phyloP scores from a whole-genome alignment of 2,329 filamentous ascomycete species.

The Cordyceps farinosa region DNA sequence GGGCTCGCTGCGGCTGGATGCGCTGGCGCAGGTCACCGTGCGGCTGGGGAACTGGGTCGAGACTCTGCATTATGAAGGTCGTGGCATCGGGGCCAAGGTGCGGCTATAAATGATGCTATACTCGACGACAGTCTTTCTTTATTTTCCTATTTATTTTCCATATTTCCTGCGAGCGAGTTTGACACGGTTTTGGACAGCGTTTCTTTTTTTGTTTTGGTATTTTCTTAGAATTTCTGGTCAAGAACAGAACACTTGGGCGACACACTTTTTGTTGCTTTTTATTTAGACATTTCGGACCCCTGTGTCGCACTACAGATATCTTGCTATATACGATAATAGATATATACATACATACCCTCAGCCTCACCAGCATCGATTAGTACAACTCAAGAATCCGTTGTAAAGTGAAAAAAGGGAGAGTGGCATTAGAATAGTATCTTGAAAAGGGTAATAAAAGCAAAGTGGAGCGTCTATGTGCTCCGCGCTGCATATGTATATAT shows the following conservation, averaged over 20 bases:
- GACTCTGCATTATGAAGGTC: conserved; percentile 65
- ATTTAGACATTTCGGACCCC: not conserved
- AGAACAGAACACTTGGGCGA: conserved; percentile 11
- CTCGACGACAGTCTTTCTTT: not conserved
- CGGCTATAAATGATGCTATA: conserved; percentile 23
- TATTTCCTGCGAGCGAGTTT: not conserved
- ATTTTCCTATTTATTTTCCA: not conserved
- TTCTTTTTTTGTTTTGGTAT: not conserved
- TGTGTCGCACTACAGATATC: not conserved
- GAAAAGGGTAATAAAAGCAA: not conserved
- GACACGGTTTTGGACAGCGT: conserved; percentile 3
- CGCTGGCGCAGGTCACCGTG: conserved; percentile 70
- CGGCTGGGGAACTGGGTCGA: conserved; percentile 73
- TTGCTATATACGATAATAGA: not conserved
- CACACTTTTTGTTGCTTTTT: not conserved
- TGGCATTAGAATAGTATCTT: not conserved
- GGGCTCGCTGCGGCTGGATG: conserved; percentile 73
- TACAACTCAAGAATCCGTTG: too few relatives aligned
- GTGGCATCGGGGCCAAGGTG: conserved; percentile 64
- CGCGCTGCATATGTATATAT: not conserved
- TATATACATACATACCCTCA: not conserved
- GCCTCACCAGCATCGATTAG: too few relatives aligned
- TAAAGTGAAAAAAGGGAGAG: too few relatives aligned
- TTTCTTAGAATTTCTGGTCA: not conserved
- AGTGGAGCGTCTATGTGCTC: not conserved